Evolutionary conservation across 768 basidiomycete genomes (phyloP), one percentile per base, ranked within the genome.

Genomic region (Leccinum broughii): DNA sequence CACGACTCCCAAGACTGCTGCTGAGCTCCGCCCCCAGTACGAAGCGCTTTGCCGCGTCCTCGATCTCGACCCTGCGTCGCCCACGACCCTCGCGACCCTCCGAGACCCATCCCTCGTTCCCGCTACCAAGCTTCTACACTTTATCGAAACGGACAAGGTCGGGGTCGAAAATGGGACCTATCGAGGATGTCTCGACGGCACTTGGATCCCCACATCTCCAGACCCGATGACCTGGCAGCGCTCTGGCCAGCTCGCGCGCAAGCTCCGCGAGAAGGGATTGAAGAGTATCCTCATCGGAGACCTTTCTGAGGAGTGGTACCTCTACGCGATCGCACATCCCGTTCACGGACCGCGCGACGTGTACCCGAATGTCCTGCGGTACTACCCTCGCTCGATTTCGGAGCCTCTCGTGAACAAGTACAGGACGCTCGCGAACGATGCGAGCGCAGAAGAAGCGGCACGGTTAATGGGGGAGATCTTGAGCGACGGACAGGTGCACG

Each of bases 271-370:
- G 20, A 85, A 83, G 20, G 89, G 90, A 3, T 78, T 90, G 50
- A 79, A 76, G 44, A 83, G 81, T 66, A 76, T 92, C 59, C 76
- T 85, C 54, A 73, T 87, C n/a, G 90, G 90, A 9, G 86, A 89
- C 57, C 77, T 90, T 54, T 78, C 76, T 15, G 88, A 91, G 64
- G 89, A 92, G 70, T 91, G 89, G 89, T 89, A 85, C 69, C 79
- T 90, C 54, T 91, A 90, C 64, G 82, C 87, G 14, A 85, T 90
- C 64, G 83, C 88, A 4, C 84, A 89, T 68, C 82, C 85, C 0
- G 80, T 90, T 52, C 55, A 69, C 11, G 72, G 76, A 9, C 72
- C 78, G 22, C 63, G 63, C 24, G 89, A 91, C 62, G 76, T 90
- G 10, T 67, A 80, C 28, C 76, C 77, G 9, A 89, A 88, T 64